Evolutionary conservation across 2,329 filamentous ascomycete genomes (phyloP), one percentile per base, ranked within the genome.

Genomic region (Orbilia oligospora): DNA sequence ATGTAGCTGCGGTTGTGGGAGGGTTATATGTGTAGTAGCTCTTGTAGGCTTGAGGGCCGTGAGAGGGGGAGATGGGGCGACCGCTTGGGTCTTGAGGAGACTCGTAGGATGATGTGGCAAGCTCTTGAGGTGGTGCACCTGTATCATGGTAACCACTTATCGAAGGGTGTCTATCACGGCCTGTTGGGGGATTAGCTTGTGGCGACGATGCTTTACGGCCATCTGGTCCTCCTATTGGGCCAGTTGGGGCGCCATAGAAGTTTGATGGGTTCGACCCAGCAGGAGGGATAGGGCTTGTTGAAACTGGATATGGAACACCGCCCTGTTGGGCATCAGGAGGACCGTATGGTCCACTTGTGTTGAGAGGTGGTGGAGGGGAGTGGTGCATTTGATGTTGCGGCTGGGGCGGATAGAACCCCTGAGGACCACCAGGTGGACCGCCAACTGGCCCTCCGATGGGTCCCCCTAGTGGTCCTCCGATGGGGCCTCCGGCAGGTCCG

Each of bases 91-190:
- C 86, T 85, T 82, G 87, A 87, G 83, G 92, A 2, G 91, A 92
- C 84, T 94, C 91, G 82, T 94, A 94, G 9, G 89, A 89, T 0
- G 91, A 92, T 0, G 92, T 93, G 27, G 92, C 91, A 56, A 95
- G 86, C 85, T 95, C 92, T 84, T 94, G 92, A 0, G 92, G 90
- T 80, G 90, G 81, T 16, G 79, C 22, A 49, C 70, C 38, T 55
- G 49, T 41, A 33, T 70, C 80, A 73, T 66, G 80, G 72, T 71
- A 78, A 46, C 72, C 51, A 56, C 63, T 48, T 72, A 71, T 64
- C 49, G 72, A 78, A 16, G 64, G 64, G 16, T 70, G 30, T 61
- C 76, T 38, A 48, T 78, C 51, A 73, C 76, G 55, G n/a, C 61
- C 58, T 14, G 46, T 18, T n/a, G 55, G 48, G 12, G 53, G 46